Conservation (phyloP, 495 filamentous ascomycete genomes). For the Penicillium malachiteum region DNA sequence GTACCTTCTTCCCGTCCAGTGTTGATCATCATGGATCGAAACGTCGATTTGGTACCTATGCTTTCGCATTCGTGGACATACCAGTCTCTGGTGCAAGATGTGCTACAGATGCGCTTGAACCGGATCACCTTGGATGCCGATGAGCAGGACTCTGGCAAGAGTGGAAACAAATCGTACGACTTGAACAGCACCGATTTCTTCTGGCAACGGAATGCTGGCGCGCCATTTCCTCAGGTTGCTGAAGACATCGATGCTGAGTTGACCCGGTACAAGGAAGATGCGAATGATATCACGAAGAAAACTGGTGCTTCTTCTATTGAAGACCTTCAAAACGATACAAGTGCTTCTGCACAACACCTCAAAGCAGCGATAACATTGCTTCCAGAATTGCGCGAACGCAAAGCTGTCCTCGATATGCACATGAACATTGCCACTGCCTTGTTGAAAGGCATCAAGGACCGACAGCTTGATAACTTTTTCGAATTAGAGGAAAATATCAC, state of each 20-base stretch:
- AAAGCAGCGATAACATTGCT: conserved; percentile 92
- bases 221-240: conserved; percentile 93
- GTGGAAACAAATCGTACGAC: conserved; percentile 83
- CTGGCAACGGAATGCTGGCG: conserved; percentile 90
- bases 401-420: conserved; percentile 92
- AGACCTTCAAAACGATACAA: conserved; percentile 86
- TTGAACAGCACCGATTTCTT: conserved; percentile 92
- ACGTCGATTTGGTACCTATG: conserved; percentile 97
- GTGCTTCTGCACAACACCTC: conserved; percentile 86
- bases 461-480: conserved; percentile 94
- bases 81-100: conserved; percentile 92
- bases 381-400: conserved; percentile 89
- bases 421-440: conserved; percentile 96
- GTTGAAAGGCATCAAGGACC: conserved; percentile 86
- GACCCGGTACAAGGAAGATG: conserved; percentile 92
- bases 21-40: conserved; percentile 87
- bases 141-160: conserved; percentile 67
- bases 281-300: conserved; percentile 90
- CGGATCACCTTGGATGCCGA: conserved; percentile 93
- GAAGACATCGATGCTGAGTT: conserved; percentile 94
- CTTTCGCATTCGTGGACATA: conserved; percentile 99
- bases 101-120: conserved; percentile 90
- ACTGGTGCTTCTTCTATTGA: conserved; percentile 92
- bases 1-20: conserved; percentile 75
- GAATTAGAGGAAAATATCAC: conserved; percentile 92